A percentile compares a stretch with the other conserved stretches of the same genome.
These are phyloP conservation scores for Ehretia macrophylla DNA, from an alignment of 257 asterid genomes.

Conservation along the genomic window DNA sequence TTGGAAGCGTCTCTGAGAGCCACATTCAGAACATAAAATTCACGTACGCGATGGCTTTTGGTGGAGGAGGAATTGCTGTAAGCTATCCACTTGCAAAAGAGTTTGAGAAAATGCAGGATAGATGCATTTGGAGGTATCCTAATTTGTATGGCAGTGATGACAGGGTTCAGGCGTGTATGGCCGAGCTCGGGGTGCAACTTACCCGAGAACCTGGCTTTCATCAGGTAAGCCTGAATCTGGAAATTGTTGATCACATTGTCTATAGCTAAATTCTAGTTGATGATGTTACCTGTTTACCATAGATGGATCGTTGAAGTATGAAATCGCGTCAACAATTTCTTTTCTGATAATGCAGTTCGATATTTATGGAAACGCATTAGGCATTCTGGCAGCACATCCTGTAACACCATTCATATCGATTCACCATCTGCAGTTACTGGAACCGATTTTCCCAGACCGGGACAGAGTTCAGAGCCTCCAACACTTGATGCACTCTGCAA, in stretches of 20 bases:
- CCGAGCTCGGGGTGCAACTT: constrained; percentile 85
- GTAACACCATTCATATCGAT: constrained; percentile 75
- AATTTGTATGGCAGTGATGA: constrained; percentile 79
- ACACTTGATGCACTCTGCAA: constrained; percentile 43
- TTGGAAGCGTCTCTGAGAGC: constrained; percentile 75
- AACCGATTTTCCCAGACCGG: constrained; percentile 66
- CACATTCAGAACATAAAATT: constrained; percentile 75
- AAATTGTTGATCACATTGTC: not conserved
- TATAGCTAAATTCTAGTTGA: not conserved
- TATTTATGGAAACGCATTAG: constrained; percentile 83
- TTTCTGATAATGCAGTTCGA: constrained; percentile 57
- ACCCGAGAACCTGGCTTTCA: constrained; percentile 76
- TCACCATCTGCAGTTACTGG: constrained; percentile 88
- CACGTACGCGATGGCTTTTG: constrained; percentile 77
- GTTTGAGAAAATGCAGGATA: constrained; percentile 76
- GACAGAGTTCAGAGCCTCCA: constrained; percentile 40
- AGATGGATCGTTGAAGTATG: not conserved
- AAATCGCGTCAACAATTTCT: not conserved
- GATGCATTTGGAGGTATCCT: constrained; percentile 70
- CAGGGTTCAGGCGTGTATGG: constrained; percentile 83
- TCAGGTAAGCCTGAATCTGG: constrained; percentile 41
- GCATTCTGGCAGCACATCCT: constrained; percentile 85
- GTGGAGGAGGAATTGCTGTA: constrained; percentile 90
- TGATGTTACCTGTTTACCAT: not conserved
- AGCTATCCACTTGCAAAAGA: constrained; percentile 79